Evolutionary conservation across 495 filamentous ascomycete genomes (phyloP).

Genomic region (Extremus antarcticus): DNA sequence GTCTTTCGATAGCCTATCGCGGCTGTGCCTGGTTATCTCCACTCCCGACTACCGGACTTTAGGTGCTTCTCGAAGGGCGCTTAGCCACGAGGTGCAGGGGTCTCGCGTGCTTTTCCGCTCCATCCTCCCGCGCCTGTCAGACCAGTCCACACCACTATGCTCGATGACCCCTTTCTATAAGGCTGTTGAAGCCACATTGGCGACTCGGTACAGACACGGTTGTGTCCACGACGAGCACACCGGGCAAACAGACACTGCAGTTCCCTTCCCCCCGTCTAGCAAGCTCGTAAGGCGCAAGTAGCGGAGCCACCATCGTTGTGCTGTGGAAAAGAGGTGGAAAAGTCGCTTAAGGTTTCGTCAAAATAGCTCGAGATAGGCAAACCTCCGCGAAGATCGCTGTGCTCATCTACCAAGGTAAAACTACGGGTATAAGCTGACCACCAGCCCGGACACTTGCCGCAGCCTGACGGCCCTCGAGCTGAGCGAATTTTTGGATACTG

Average conservation of each 20-base stretch:
- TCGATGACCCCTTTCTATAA: background rate
- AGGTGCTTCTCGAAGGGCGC: background rate
- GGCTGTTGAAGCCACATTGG: too few species aligned
- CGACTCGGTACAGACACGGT: too few species aligned
- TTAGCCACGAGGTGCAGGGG: background rate
- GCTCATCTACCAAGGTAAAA: background rate
- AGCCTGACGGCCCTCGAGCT: background rate
- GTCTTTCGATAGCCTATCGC: background rate
- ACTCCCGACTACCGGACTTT: background rate
- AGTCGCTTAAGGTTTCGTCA: background rate
- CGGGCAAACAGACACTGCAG: too few species aligned
- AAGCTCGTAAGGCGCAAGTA: too few species aligned
- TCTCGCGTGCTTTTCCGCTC: background rate
- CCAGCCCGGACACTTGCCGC: background rate
- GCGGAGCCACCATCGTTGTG: too few species aligned
- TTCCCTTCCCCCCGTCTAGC: too few species aligned
- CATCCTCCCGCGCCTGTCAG: background rate
- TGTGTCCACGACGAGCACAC: too few species aligned
- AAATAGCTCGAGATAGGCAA: background rate
- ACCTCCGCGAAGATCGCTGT: background rate
- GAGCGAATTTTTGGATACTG: too few species aligned
- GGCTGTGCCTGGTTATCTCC: background rate
- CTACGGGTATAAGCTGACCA: background rate
- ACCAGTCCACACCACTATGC: background rate
- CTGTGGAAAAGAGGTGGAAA: too few species aligned